Evolutionary conservation across 2,329 filamentous ascomycete species (phyloP).

Genomic region (Erysiphe neolycopersici): DNA sequence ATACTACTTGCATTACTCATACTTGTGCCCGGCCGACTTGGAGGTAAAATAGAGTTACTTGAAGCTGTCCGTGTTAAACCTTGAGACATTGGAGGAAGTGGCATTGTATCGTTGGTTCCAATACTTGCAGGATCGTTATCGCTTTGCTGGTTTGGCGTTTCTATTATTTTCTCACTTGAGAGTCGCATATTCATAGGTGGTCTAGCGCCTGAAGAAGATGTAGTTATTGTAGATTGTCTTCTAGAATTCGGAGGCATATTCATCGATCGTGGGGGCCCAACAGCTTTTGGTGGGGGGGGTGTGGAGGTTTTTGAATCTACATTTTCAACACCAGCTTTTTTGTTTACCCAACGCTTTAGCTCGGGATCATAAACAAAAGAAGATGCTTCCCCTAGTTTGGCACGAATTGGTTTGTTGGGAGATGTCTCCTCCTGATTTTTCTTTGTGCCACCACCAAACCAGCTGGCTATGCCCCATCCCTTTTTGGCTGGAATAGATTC

Average conservation of each 20-base stretch:
- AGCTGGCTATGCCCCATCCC: constrained; percentile 61
- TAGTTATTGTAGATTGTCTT: background rate
- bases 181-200: background rate
- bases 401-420: constrained; percentile 49
- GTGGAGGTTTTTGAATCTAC: constrained; percentile 33
- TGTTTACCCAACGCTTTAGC: constrained; percentile 96
- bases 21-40: constrained; percentile 46
- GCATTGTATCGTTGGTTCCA: background rate
- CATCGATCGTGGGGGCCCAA: constrained; percentile 17
- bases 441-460: constrained; percentile 43
- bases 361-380: constrained; percentile 87
- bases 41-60: constrained; percentile 17
- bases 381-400: constrained; percentile 82
- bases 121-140: constrained; percentile 1
- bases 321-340: constrained; percentile 46
- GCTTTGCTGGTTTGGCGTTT: background rate
- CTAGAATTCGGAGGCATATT: constrained; percentile 3
- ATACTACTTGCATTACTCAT: constrained; percentile 87
- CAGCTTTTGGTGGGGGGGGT: constrained; percentile 49
- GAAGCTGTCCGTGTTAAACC: constrained; percentile 8
- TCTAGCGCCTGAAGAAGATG: background rate
- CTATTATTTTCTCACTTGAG: background rate
- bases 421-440: constrained; percentile 18
- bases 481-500: constrained; percentile 27
- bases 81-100: constrained; percentile 3